These are phyloP conservation scores for Mycosarcoma maydis DNA, from an alignment of 1,284 basidiomycete genomes.

Conservation along the genomic window DNA sequence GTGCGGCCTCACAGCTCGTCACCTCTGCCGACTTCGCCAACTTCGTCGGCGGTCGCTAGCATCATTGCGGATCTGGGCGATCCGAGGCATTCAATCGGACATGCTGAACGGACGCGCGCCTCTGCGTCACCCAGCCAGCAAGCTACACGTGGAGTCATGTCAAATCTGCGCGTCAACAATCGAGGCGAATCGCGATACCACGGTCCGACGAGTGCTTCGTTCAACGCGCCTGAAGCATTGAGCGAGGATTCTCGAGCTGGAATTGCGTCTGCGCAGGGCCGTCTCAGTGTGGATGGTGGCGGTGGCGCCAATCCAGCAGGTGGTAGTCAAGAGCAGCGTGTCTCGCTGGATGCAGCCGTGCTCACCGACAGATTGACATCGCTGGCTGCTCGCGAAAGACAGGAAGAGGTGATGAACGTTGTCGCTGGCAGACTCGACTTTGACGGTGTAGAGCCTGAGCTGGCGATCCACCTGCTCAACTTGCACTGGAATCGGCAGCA, in stretches of 20 bases:
- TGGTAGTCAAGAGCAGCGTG: not conserved
- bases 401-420: constrained; percentile 59
- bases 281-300: not conserved
- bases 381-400: constrained; percentile 43
- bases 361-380: constrained; percentile 48
- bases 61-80: constrained; percentile 20
- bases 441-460: constrained; percentile 60
- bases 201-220: constrained; percentile 20
- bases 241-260: not conserved
- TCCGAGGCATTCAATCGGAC: not conserved
- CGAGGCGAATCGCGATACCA: constrained; percentile 22
- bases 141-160: constrained; percentile 7
- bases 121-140: constrained; percentile 3
- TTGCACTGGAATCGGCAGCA: constrained; percentile 66
- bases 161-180: constrained; percentile 22
- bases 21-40: constrained; percentile 4
- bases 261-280: not conserved
- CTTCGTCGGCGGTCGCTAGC: constrained; percentile 11
- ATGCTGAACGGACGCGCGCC: not conserved
- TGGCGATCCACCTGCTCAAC: constrained; percentile 60
- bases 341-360: constrained; percentile 3
- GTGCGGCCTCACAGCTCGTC: too few species aligned
- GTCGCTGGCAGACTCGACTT: constrained; percentile 62
- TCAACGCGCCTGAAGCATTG: constrained; percentile 6
- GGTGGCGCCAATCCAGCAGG: not conserved